Percentiles rank a stretch among this genome's conserved stretches.
phyloP scores from a whole-genome alignment of 805 yeast species.

The Candida oleophila region DNA sequence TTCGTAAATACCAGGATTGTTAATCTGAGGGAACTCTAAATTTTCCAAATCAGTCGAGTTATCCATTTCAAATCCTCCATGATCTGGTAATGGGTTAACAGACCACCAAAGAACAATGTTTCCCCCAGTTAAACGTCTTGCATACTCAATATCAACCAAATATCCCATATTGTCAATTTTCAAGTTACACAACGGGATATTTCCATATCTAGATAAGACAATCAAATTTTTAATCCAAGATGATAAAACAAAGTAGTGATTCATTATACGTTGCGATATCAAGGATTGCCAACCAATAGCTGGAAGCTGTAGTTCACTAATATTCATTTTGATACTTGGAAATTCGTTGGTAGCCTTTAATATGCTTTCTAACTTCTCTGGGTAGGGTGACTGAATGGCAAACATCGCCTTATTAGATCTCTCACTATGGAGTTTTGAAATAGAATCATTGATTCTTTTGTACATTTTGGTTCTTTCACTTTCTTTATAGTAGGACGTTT shows the following conservation, averaged over 20 bases:
- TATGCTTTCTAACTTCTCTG: conserved; percentile 47
- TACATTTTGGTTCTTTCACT: conserved; percentile 53
- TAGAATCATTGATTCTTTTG: conserved; percentile 53
- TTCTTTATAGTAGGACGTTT: conserved; percentile 54
- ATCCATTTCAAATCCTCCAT: conserved; percentile 78
- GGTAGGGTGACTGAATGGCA: conserved; percentile 71
- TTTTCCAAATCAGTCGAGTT: conserved; percentile 52
- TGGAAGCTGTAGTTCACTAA: conserved; percentile 60
- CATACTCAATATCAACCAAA: conserved; percentile 82
- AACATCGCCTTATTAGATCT: conserved; percentile 64
- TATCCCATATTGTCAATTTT: conserved; percentile 74
- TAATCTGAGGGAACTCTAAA: conserved; percentile 67
- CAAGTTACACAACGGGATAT: conserved; percentile 84
- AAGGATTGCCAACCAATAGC: conserved; percentile 80
- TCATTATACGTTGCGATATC: conserved; percentile 61
- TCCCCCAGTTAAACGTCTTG: conserved; percentile 65
- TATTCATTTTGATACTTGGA: conserved; percentile 62
- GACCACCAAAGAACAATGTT: conserved; percentile 94
- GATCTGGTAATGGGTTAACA: conserved; percentile 71
- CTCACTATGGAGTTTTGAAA: conserved; percentile 56
- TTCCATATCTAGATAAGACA: conserved; percentile 65
- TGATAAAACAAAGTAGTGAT: conserved; percentile 71
- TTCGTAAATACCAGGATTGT: conserved; percentile 75
- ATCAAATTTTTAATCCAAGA: conserved; percentile 69
- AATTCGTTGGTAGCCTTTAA: conserved; percentile 46